Base-by-base conservation (phyloP, 148 eudicot species). In the Mesembryanthemum crystallinum region DNA sequence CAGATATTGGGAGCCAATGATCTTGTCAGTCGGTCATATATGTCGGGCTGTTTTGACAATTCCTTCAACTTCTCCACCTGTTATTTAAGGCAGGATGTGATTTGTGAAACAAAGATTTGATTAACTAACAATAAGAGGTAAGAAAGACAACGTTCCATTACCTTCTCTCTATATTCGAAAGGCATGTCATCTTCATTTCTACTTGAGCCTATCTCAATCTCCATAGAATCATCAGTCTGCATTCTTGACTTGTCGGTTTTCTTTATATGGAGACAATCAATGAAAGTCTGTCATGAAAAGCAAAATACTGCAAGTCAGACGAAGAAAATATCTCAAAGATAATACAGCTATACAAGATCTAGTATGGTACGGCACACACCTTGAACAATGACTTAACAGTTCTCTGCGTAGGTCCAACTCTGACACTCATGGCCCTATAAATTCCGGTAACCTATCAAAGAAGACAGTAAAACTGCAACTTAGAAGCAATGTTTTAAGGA, bases 1-100 rank as follows among this genome's bases (percentile, higher is more conserved):
- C 98, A 95, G 52, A 95, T 95, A 84, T 95, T 95, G 76, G 98
- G 98, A 7, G 98, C 98, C 82, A 95, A 79, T 65, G 98, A 95
- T 83, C 87, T 88, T 21, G 94, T 88, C 43, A 95, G 82, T 62
- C 88, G 83, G 23, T 89, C 92, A 76, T 90, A 91, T 57, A 92
- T 89, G 83, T 95, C 94, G 73, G 97, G 96, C 64, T 69, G 86
- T 73, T 73, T 86, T 60, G 97, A 95, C 60, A 94, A 80, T 80
- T 90, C 94, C 82, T 83, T 90, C 81, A 94, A 85, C 77, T 82
- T 70, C 75, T 90, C 92, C 79, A 92, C 97, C 98, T 94, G 80
- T 71, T 63, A 75, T 54, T n/a, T 28, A 43, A 75, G 62, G 18
- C 57, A 60, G 39, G 54, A 76, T 58, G 68, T 64, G 30, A 43